Base-by-base conservation (phyloP, 2,329 filamentous ascomycete species). In the Pseudogymnoascus sp. region DNA sequence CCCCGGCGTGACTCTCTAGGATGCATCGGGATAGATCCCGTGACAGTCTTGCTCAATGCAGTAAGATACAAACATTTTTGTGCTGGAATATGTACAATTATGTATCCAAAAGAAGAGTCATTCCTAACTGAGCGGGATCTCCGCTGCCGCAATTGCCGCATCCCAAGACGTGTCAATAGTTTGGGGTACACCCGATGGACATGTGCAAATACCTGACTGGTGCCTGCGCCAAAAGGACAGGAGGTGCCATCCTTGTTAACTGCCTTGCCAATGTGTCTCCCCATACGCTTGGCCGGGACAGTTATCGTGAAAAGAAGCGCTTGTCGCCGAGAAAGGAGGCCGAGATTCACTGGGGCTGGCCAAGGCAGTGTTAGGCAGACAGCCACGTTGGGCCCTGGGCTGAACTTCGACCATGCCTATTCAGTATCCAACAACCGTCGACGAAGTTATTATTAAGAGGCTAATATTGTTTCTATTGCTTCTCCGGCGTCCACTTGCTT, bases 321-420 rank as follows among this genome's bases (percentile, higher is more conserved):
- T 33, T 56, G 50, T 56, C 29, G 29, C 29, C 50, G n/a, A 21
- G 50, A 33, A 56, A 56, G n/a, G n/a, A 15, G 50, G 31, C 21
- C 50, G 50, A 56, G 10, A 56, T 56, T 33, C 50, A 33, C 29
- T 10, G 26, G n/a, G 29, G 50, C 50, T 19, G 17, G 50, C 50
- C 50, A 56, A 56, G 50, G 50, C 50, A 56, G 50, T 33, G 50
- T 56, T 56, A 56, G 50, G 50, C 50, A 56, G 50, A 56, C 50
- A 56, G 50, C 50, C 50, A 33, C 50, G 29, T 56, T 56, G 26
- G 50, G 50, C 29, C 29, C 29, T 15, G 50, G 19, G 4, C 26
- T 33, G 17, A 10, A 33, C 50, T 56, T 56, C 17, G 7, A 56
- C 50, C 50, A 56, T 56, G 50, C 50, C 50, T 56, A 56, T 56